Evolutionary conservation across 2,329 filamentous ascomycete genomes (phyloP), one percentile per base, ranked within the genome.

Genomic region (Clarireedia hainanense): DNA sequence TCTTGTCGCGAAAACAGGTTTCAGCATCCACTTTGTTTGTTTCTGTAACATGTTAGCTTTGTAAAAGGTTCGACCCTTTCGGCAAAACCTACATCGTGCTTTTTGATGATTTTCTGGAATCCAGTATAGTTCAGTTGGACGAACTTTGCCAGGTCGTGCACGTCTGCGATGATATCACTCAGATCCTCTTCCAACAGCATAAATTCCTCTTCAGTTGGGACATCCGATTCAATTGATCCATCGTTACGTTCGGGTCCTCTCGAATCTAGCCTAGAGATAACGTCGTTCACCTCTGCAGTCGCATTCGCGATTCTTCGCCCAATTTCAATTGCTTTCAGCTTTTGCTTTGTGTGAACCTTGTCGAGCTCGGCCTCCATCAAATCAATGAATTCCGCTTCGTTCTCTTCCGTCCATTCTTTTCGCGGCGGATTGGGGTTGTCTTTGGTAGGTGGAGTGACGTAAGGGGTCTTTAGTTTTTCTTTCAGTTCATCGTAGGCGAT

Each of bases 61-160:
- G 36, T 39, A 24, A n/a, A n/a, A 39, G 27, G 36, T 26, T 12
- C 30, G 23, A 49, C 6, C 5, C 39, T 20, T 20, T 23, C 46
- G 24, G 17, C 6, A 23, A 50, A 75, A 75, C 87, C 65, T 73
- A 92, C 89, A 75, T 96, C 94, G 72, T 99, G 94, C 79, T 99
- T 99, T 80, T 99, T 99, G 73, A 99, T 96, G 61, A 99, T 99
- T 79, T 99, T 99, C 77, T 96, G 95, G 71, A 99, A 99, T 5
- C 94, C 94, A 0, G 92, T 97, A 70, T 99, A 99, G 74, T 99
- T 99, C 69, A 99, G 76, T 75, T 96, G 92, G 6, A 95, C 95
- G 71, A 96, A 99, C 74, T 97, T 97, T 71, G 94, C 91, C 58
- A 99, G 80, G 68, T 99, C 94, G 73, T 99, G 92, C 23, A 99